Conservation (phyloP, 495 filamentous ascomycete species). For the Podospora pseudoanserina region DNA sequence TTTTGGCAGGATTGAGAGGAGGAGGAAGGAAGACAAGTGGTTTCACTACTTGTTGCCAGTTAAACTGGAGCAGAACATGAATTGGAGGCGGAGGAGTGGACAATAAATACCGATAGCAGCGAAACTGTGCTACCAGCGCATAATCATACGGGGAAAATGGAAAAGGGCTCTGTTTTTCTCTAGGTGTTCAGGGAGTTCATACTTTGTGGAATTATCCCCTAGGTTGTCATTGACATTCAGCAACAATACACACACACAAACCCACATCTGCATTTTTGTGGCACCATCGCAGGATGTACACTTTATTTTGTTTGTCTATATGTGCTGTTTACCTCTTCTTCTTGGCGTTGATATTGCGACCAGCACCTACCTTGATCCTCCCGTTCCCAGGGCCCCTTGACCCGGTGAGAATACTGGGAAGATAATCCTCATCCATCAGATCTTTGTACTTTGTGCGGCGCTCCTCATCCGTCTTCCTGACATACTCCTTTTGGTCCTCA, state of each 20-base stretch:
- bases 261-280: neutral
- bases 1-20: too few relatives aligned
- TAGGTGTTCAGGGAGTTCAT: neutral
- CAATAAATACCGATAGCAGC: neutral
- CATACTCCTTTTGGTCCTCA: slow-evolving; percentile 95
- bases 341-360: slow-evolving; percentile 78
- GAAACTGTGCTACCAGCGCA: neutral
- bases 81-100: neutral
- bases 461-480: slow-evolving; percentile 57
- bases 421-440: slow-evolving; percentile 91
- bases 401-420: slow-evolving; percentile 82
- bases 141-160: neutral
- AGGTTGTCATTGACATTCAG: neutral
- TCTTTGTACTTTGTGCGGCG: slow-evolving; percentile 68
- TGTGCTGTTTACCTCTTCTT: slow-evolving; percentile 47
- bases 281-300: neutral
- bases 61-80: neutral
- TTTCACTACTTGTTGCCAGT: too few relatives aligned
- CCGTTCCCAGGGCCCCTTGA: slow-evolving; percentile 60
- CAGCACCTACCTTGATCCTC: slow-evolving; percentile 77
- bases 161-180: neutral
- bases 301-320: neutral
- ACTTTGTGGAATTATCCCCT: neutral
- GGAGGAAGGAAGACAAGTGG: too few relatives aligned
- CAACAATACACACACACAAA: too few relatives aligned